Evolutionary conservation across 2,329 filamentous ascomycete species (phyloP).

Genomic region (Stachybotrys chlorohalonatus): DNA sequence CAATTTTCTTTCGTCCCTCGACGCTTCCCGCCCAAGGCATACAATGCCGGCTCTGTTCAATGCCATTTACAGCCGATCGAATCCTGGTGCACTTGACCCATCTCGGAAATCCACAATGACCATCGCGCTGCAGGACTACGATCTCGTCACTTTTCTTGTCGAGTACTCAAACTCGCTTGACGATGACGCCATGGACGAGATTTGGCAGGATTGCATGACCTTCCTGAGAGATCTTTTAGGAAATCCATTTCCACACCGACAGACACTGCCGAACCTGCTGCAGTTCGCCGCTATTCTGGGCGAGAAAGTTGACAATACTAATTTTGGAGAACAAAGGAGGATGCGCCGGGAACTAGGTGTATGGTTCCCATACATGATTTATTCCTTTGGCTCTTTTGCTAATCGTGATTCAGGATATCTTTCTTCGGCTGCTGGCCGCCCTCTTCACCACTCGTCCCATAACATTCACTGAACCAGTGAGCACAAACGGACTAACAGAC

Average conservation of each 20-base stretch:
- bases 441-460: conserved; percentile 85
- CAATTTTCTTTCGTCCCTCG: conserved; percentile 80
- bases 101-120: conserved; percentile 81
- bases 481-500: conserved; percentile 24
- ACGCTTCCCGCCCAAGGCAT: conserved; percentile 83
- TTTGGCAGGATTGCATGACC: conserved; percentile 88
- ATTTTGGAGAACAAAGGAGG: conserved; percentile 86
- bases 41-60: conserved; percentile 93
- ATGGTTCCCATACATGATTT: conserved; percentile 25
- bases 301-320: conserved; percentile 95
- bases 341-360: conserved; percentile 87
- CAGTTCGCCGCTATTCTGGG: conserved; percentile 86
- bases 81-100: conserved; percentile 69
- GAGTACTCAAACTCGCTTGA: conserved; percentile 86
- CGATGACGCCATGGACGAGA: conserved; percentile 96
- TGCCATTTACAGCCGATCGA: conserved; percentile 89
- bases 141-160: conserved; percentile 81
- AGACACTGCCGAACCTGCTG: conserved; percentile 75
- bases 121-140: conserved; percentile 71
- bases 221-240: conserved; percentile 84
- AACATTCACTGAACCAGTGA: conserved; percentile 52
- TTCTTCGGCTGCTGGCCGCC: conserved; percentile 80
- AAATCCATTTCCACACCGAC: conserved; percentile 91
- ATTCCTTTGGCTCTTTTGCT: conserved; percentile 9
- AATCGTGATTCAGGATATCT: conserved; percentile 59